Percentiles rank a stretch among this genome's conserved stretches.
Evolutionary conservation across 1,139 yeast species (phyloP).

Genomic region (Suhomyces bribrorum): DNA sequence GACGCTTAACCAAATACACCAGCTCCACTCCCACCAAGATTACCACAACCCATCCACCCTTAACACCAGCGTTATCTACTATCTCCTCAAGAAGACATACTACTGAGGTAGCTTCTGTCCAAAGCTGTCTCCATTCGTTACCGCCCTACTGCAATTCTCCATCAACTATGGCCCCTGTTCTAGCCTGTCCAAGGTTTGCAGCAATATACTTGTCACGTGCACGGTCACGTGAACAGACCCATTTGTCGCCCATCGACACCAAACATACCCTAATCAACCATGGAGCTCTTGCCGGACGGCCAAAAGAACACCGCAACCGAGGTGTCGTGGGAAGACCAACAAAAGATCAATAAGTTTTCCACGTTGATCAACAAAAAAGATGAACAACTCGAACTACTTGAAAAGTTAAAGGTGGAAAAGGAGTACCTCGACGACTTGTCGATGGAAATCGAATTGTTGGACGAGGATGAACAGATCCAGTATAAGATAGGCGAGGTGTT

Average conservation of each 20-base stretch:
- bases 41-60: too few species aligned
- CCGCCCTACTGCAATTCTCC: too few species aligned
- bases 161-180: too few species aligned
- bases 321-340: constrained; percentile 88
- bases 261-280: constrained; percentile 16
- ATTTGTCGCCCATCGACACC: not conserved
- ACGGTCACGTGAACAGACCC: not conserved
- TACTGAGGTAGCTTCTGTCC: too few species aligned
- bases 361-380: constrained; percentile 74
- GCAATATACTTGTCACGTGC: not conserved
- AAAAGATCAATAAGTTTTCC: constrained; percentile 83
- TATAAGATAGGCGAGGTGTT: constrained; percentile 79
- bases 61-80: too few species aligned
- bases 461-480: constrained; percentile 70
- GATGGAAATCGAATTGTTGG: constrained; percentile 82
- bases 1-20: too few species aligned
- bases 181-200: not conserved
- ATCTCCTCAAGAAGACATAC: too few species aligned
- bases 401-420: constrained; percentile 62
- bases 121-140: too few species aligned
- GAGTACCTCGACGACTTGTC: constrained; percentile 88
- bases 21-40: too few species aligned
- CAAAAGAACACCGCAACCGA: constrained; percentile 65
- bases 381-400: constrained; percentile 51
- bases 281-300: constrained; percentile 67